Evolutionary conservation across 2,329 filamentous ascomycete species (phyloP).

Genomic region (Diaporthe citri): DNA sequence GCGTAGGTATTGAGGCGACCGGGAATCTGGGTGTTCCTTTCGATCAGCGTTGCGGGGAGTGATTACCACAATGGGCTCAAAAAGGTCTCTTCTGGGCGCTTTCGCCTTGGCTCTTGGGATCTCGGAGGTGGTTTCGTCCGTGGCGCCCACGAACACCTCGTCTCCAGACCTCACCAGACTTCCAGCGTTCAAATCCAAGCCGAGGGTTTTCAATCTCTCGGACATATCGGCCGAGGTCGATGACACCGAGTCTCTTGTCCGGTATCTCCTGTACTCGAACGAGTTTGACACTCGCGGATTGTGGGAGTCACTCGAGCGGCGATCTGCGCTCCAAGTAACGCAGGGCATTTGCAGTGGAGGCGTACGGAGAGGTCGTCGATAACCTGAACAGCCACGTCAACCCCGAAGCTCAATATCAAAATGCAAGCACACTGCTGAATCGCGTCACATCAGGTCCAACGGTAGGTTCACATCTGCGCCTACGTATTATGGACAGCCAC

Average conservation of each 20-base stretch:
- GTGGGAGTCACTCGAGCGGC: background rate
- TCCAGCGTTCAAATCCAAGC: background rate
- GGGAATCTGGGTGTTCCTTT: background rate
- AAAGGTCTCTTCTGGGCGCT: background rate
- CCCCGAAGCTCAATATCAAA: background rate
- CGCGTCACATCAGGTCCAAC: background rate
- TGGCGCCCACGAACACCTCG: background rate
- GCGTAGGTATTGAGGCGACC: background rate
- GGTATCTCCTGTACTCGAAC: background rate
- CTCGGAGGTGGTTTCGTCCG: background rate
- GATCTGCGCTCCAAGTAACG: no score
- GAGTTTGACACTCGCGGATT: background rate
- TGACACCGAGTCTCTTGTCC: background rate
- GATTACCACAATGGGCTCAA: background rate
- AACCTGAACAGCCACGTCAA: background rate
- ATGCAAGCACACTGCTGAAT: background rate
- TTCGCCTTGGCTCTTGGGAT: background rate
- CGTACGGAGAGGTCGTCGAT: background rate
- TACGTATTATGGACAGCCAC: accelerated
- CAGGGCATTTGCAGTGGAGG: background rate
- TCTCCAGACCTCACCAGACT: background rate
- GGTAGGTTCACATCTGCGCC: background rate
- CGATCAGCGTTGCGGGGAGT: background rate
- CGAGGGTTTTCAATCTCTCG: background rate
- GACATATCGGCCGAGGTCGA: background rate